Conservation (phyloP, 306 rosid genomes). For the Gleditsia sinensis region DNA sequence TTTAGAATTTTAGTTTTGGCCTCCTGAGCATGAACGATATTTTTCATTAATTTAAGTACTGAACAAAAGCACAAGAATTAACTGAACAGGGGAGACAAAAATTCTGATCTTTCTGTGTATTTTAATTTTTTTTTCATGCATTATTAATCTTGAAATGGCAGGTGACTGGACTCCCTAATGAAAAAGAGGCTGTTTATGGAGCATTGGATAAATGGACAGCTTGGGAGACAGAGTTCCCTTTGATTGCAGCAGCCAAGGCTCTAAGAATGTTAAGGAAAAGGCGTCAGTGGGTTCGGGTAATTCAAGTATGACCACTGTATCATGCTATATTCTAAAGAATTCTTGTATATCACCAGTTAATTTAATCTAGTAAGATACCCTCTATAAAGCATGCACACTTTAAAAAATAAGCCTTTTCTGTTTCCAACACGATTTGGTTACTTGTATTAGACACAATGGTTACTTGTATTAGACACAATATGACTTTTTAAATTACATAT, state of each 20-base stretch:
- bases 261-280: constrained; percentile 67
- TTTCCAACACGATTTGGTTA: too few relatives aligned
- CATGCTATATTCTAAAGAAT: background rate
- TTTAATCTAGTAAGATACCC: too few relatives aligned
- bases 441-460: too few relatives aligned
- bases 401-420: too few relatives aligned
- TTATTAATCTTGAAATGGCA: constrained; percentile 39
- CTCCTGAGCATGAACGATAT: background rate
- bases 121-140: constrained; percentile 9
- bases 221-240: constrained; percentile 93
- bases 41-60: background rate
- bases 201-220: constrained; percentile 94
- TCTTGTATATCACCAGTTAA: constrained; percentile 7
- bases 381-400: too few relatives aligned
- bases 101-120: background rate
- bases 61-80: background rate
- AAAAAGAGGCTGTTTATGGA: constrained; percentile 85
- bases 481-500: too few relatives aligned
- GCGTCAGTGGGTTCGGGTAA: constrained; percentile 74
- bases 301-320: constrained; percentile 60
- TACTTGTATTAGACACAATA: too few relatives aligned
- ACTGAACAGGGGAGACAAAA: background rate
- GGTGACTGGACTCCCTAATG: constrained; percentile 76
- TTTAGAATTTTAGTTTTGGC: constrained; percentile 3
- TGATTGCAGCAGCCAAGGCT: constrained; percentile 85